Base-by-base conservation (phyloP, 2,329 filamentous ascomycete genomes). In the Fusarium burgessii region DNA sequence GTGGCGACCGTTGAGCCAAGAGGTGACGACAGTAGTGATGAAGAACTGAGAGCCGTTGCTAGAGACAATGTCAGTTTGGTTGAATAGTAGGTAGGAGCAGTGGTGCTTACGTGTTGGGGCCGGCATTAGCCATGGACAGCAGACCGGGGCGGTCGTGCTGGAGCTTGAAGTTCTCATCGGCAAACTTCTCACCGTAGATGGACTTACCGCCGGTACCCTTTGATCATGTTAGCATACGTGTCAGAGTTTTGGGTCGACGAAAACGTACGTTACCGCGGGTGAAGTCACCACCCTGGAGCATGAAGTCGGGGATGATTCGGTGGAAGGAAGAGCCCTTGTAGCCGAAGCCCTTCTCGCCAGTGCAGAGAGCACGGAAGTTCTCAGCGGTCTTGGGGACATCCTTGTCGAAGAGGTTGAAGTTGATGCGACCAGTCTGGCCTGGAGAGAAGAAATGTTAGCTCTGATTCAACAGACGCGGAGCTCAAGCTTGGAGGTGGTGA, bases 11-110 rank as follows among this genome's bases (percentile, higher is more conserved):
- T 96, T 88, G 76, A 96, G 87, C 88, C 97, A 97, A 60, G 91
- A 91, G 67, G 96, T 98, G 66, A 91, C 88, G 54, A 97, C 94
- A 61, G 95, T 98, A 78, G 95, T 98, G 81, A 98, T 86, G 88
- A 98, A 98, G 89, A 98, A 98, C 84, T 98, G 95, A 55, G 93
- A 97, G 78, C 96, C 96, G 85, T 99, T 99, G 82, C 96, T 97
- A 70, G 84, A 20, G 85, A 52, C 77, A 43, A 75, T 33, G 77
- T 51, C 36, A 70, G 58, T 52, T 20, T 27, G 20, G 9, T n/a
- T 25, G 13, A 40, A 32, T 23, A n/a, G 1, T 15, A 35, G 15
- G 5, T 3, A 14, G 10, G 15, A 14, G 7, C 9, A 11, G n/a
- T 17, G 7, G 12, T 17, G 15, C 88, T 83, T 86, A 91, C 89